A percentile compares a stretch with the other conserved stretches of the same genome.
phyloP scores from a whole-genome alignment of 352 stramenopile genomes.

The Pythium rhizo-oryzae region DNA sequence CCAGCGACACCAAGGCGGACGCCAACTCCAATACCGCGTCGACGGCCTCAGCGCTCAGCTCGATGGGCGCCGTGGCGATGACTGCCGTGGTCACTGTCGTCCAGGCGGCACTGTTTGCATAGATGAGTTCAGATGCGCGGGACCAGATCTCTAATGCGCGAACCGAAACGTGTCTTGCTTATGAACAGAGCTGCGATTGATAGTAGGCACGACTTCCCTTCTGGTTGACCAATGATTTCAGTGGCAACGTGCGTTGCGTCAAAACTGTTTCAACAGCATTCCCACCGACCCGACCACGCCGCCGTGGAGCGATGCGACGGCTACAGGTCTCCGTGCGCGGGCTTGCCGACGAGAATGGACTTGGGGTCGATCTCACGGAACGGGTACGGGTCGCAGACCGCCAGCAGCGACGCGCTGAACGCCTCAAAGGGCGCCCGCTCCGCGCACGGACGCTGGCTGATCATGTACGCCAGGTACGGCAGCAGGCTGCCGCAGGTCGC shows the following conservation, averaged over 20 bases:
- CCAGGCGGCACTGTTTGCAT: not conserved
- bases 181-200: too few relatives aligned
- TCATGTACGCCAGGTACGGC: conserved; percentile 21
- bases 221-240: too few relatives aligned
- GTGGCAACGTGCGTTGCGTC: too few relatives aligned
- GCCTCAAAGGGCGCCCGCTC: conserved; percentile 3
- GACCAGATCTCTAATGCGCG: too few relatives aligned
- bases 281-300: too few relatives aligned
- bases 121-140: not conserved
- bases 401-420: conserved; percentile 12
- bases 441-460: conserved; percentile 9
- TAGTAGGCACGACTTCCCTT: too few relatives aligned
- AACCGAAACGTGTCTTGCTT: too few relatives aligned
- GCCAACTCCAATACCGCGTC: not conserved
- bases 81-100: not conserved
- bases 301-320: too few relatives aligned
- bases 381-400: conserved; percentile 13
- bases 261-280: too few relatives aligned
- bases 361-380: conserved; percentile 21
- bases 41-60: too few relatives aligned
- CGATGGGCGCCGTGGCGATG: not conserved
- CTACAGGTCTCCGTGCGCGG: conserved; percentile 1
- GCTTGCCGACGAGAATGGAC: conserved; percentile 25
- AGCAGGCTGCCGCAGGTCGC: conserved; percentile 12
- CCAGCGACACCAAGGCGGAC: not conserved